Evolutionary conservation across 306 rosid species (phyloP), one percentile per base, ranked within the genome.

Genomic region (Acacia crassicarpa): DNA sequence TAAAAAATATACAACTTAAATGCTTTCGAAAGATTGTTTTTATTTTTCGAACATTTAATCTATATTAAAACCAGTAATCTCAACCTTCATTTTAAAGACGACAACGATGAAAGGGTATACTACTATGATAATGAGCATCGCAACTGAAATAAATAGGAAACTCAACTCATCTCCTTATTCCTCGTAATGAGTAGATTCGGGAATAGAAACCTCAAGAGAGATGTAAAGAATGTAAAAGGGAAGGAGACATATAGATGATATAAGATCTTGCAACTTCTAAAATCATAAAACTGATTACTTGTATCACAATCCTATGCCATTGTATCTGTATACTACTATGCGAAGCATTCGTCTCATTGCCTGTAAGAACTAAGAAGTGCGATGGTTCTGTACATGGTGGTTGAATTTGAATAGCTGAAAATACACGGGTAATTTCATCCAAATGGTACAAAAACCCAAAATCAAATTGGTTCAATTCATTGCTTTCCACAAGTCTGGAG

Each of bases 401-500:
- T n/a, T 71, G 78, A 76, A 63, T 16, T 51, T 63, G 17, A 44
- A 67, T 13, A 75, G 61, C 69, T 20, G 43, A 32, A 72, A 66
- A 16, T 78, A 49, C 13, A 63, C 54, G 40, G 32, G 67, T 44
- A 15, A 46, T 67, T 75, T 46, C 77, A 81, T 74, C 85, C 82
- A 80, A 80, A 79, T 75, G 76, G 75, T 78, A 78, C 76, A 1
- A 1, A 83, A 82, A 73, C 77, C 73, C 78, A 77, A 30, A 70
- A 72, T 70, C 66, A n/a, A 85, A 83, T 81, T 73, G 67, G 6
- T 33, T 33, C 5, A 33, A 33, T 33, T 4, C 38, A 33, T 33
- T 33, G 38, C 56, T 86, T 72, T 73, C 91, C 67, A 87, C 78
- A 78, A 78, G 74, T 76, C 48, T 66, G 84, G 82, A 85, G 71